Evolutionary conservation across 352 stramenopile species (phyloP), one percentile per base, ranked within the genome.

Genomic region (Phytophthora sansomeana): DNA sequence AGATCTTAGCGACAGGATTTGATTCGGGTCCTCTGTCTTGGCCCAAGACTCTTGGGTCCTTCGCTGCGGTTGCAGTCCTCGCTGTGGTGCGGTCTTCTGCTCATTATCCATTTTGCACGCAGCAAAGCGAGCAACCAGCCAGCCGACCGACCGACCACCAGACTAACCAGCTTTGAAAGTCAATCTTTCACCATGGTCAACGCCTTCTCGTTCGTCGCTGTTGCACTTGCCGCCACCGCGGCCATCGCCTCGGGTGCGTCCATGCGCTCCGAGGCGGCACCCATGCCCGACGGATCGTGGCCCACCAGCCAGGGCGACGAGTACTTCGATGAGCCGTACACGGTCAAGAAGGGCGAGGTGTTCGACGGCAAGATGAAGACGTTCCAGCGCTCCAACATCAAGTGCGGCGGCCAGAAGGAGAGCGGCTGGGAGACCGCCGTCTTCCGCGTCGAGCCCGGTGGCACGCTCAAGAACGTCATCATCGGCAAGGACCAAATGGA

Each of bases 381-480:
- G 26, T 68, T 46, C 35, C 60, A 68, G 60, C 60, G 60, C 17
- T 68, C 60, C 5, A 63, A 68, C 60, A 72, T 85, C 72, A 80
- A 83, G 29, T 77, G 77, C 51, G 63, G 53, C 57, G 70, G 77
- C 47, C 76, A 85, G 57, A 52, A 33, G 38, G 76, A 85, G 30
- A 71, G 42, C 36, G 60, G 61, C 21, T 58, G 53, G 33, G 43
- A 67, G 38, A 74, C 69, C 38, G 76, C 70, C 47, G 75, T 83
- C 35, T 74, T 81, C 61, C 75, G 73, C 38, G 57, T 72, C 43
- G 63, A 78, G 30, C 56, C 69, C 50, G 73, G 75, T 72, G 75
- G 73, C 54, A 75, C 51, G 9, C 67, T 83, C 48, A 75, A 86
- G 60, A 86, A 84, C 50, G 78, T 81, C 0, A 84, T 78, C 72